phyloP scores from a whole-genome alignment of 1,139 yeast species.

The Candida sanyaensis region DNA sequence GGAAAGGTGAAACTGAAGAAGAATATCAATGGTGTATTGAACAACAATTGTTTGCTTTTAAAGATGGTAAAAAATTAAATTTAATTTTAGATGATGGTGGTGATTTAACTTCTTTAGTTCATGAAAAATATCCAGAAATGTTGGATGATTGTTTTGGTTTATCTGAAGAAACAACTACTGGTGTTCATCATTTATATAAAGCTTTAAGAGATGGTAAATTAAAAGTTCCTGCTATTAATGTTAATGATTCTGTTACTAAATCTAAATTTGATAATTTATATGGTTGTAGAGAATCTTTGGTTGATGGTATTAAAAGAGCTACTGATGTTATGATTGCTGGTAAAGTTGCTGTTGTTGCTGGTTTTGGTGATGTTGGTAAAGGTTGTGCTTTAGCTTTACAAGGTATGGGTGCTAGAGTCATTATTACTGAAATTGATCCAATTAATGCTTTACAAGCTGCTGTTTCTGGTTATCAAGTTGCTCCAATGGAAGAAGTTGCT shows the following conservation, averaged over 20 bases:
- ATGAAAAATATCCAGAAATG: slow-evolving; percentile 98
- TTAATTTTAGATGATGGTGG: slow-evolving; percentile 99
- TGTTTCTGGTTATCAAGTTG: slow-evolving; percentile 98
- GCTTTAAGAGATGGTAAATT: slow-evolving; percentile 87
- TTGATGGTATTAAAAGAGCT: slow-evolving; percentile 99
- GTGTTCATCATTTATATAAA: slow-evolving; percentile 99
- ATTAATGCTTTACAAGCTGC: slow-evolving; percentile 99
- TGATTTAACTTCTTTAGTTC: slow-evolving; percentile 95
- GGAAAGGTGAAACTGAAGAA: slow-evolving; percentile 99
- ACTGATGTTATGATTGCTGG: slow-evolving; percentile 99
- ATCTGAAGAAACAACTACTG: slow-evolving; percentile 99
- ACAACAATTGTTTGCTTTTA: slow-evolving; percentile 98
- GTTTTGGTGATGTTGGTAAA: slow-evolving; percentile 99
- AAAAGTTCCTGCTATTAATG: slow-evolving; percentile 99
- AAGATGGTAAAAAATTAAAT: slow-evolving; percentile 94
- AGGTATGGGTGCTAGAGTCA: slow-evolving; percentile 99
- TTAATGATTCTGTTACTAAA: slow-evolving; percentile 98
- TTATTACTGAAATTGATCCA: slow-evolving; percentile 97
- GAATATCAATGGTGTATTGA: slow-evolving; percentile 99
- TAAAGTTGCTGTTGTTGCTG: slow-evolving; percentile 98
- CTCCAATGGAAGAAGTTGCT: slow-evolving; percentile 95
- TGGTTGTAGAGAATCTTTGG: slow-evolving; percentile 99
- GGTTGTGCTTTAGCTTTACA: slow-evolving; percentile 99
- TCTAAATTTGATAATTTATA: slow-evolving; percentile 99
- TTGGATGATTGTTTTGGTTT: slow-evolving; percentile 93